These are phyloP conservation scores for Santalum album DNA, from an alignment of 164 flowering plant species.

Conservation along the genomic window DNA sequence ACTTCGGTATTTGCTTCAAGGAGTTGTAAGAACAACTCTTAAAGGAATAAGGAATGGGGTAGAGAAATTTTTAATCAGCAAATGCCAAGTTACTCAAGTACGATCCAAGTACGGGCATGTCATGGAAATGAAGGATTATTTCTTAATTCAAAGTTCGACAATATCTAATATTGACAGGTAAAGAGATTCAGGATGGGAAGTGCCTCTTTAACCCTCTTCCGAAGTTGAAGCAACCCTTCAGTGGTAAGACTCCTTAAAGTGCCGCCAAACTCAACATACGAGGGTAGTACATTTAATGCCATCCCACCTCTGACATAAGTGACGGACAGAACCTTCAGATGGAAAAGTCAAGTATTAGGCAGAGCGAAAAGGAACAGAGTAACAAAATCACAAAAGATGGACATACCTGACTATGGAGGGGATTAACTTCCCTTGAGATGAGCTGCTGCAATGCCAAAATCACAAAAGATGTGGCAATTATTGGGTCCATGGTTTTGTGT, in stretches of 20 bases:
- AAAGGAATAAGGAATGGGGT: no score
- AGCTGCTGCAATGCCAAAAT: conserved; percentile 75
- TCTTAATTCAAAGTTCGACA: no score
- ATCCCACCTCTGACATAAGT: conserved; percentile 57
- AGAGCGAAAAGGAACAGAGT: neutral
- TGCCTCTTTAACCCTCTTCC: conserved; percentile 67
- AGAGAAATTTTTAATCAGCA: no score
- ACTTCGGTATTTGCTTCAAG: no score
- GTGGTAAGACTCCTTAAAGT: conserved; percentile 82
- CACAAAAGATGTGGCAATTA: conserved; percentile 54
- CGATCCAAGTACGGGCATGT: no score
- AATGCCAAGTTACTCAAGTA: no score
- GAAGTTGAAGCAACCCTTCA: conserved; percentile 52
- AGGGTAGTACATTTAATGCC: conserved; percentile 49
- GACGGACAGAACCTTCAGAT: conserved; percentile 76
- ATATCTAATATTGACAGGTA: no score
- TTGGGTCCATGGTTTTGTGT: conserved; percentile 48
- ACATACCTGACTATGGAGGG: conserved; percentile 61
- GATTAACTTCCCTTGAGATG: conserved; percentile 72
- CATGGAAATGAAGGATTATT: no score
- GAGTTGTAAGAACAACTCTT: no score
- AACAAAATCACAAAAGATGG: neutral
- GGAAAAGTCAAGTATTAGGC: conserved; percentile 9
- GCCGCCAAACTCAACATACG: conserved; percentile 62
- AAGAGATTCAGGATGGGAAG: neutral